Evolutionary conservation across 148 eudicot genomes (phyloP).

Genomic region (Drosera capensis): DNA sequence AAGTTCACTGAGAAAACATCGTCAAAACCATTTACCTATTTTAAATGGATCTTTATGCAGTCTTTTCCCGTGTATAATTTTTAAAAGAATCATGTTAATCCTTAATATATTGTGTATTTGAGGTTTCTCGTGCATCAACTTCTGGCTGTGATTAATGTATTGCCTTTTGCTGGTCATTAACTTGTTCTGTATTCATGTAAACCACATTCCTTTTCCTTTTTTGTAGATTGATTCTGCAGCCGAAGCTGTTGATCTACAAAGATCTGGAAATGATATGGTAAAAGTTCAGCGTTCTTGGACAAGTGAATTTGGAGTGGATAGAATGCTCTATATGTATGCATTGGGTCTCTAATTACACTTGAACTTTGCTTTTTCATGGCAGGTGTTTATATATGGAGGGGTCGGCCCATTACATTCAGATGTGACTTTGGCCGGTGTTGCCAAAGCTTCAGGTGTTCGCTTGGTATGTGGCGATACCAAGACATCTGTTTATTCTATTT

Average conservation of each 20-base stretch:
- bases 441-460: slow-evolving; percentile 97
- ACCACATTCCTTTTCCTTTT: slow-evolving; percentile 1
- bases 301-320: background rate
- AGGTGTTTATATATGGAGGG: slow-evolving; percentile 97
- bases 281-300: slow-evolving; percentile 2
- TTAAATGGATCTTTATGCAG: too few relatives aligned
- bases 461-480: slow-evolving; percentile 30
- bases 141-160: background rate
- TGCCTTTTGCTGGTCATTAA: background rate
- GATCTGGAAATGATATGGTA: slow-evolving; percentile 76
- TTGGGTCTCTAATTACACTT: background rate
- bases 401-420: slow-evolving; percentile 89
- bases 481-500: background rate
- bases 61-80: too few relatives aligned
- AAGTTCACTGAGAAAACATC: slow-evolving; percentile 4
- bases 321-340: too few relatives aligned
- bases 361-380: slow-evolving; percentile 13
- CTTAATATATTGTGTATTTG: too few relatives aligned
- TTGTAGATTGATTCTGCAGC: slow-evolving; percentile 85
- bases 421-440: slow-evolving; percentile 78
- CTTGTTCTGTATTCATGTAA: background rate
- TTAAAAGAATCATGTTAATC: too few relatives aligned
- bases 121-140: too few relatives aligned
- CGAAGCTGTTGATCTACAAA: slow-evolving; percentile 66
- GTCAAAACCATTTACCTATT: background rate